Evolutionary conservation across 805 yeast genomes (phyloP).

Genomic region (Monosporozyma servazzii): DNA sequence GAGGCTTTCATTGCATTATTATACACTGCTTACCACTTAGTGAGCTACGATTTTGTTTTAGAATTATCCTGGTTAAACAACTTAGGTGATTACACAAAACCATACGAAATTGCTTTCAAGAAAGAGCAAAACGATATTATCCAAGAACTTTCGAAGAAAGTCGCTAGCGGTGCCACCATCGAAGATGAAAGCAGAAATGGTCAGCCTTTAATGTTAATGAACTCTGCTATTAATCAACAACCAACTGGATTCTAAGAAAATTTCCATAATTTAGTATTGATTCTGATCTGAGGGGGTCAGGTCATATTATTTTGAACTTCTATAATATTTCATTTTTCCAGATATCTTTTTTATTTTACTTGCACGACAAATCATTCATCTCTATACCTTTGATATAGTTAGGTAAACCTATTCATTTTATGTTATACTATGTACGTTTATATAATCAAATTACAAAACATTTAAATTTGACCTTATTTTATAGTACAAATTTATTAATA

Average conservation of each 20-base stretch:
- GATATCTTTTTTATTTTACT: neutral
- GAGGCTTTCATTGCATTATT: conserved; percentile 89
- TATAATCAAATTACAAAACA: neutral
- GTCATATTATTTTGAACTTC: neutral
- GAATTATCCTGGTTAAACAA: conserved; percentile 88
- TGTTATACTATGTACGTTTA: conserved; percentile 1
- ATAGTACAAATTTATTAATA: neutral
- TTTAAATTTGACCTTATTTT: neutral
- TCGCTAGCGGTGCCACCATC: conserved; percentile 51
- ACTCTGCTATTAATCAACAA: conserved; percentile 65
- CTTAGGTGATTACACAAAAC: conserved; percentile 78
- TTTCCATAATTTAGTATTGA: neutral
- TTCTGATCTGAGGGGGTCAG: conserved; percentile 4
- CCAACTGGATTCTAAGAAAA: conserved; percentile 59
- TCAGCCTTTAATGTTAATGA: conserved; percentile 74
- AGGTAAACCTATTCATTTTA: neutral
- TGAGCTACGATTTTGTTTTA: conserved; percentile 73
- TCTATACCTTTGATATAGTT: neutral
- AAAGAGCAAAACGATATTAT: conserved; percentile 68
- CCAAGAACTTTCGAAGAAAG: conserved; percentile 56
- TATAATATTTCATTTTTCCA: neutral
- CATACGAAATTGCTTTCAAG: conserved; percentile 77
- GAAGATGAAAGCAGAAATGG: conserved; percentile 46
- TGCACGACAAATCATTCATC: neutral
- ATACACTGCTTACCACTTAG: conserved; percentile 72